A percentile compares a stretch with the other conserved stretches of the same genome.
Evolutionary conservation across 805 yeast genomes (phyloP).

Genomic region (Saccharomycopsis sp.): DNA sequence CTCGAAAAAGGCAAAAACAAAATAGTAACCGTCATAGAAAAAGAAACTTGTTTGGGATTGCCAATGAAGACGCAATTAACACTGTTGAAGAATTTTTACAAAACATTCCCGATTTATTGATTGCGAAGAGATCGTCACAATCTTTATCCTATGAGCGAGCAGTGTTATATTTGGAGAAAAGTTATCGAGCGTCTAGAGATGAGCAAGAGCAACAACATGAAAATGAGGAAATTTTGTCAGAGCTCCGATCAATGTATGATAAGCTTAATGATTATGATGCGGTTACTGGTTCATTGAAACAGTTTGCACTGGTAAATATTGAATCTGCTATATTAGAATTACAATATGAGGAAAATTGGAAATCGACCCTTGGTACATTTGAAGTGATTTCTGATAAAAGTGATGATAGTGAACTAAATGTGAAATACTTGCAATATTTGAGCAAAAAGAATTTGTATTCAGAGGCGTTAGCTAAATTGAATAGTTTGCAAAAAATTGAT

Average conservation of each 20-base stretch:
- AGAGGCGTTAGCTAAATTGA: conserved; percentile 47
- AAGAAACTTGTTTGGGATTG: conserved; percentile 11
- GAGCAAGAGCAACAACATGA: conserved; percentile 29
- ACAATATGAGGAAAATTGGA: conserved; percentile 82
- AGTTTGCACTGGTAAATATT: conserved; percentile 60
- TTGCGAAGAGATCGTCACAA: conserved; percentile 75
- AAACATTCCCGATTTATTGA: conserved; percentile 54
- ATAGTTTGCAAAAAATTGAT: conserved; percentile 12
- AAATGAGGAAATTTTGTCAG: conserved; percentile 30
- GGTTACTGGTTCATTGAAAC: conserved; percentile 74
- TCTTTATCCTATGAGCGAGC: conserved; percentile 86
- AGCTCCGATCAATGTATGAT: conserved; percentile 76
- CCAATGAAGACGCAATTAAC: conserved; percentile 25
- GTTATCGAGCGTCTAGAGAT: conserved; percentile 37
- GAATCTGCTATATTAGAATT: conserved; percentile 75
- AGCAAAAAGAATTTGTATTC: conserved; percentile 73
- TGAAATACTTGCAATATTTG: conserved; percentile 61
- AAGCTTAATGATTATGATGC: conserved; percentile 86
- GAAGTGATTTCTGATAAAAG: conserved; percentile 44
- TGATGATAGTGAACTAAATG: conserved; percentile 29
- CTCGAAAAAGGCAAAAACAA: conserved; percentile 33
- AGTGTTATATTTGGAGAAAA: conserved; percentile 75
- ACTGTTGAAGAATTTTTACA: conserved; percentile 44
- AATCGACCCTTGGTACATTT: conserved; percentile 78
- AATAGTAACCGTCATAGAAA: conserved; percentile 24